Evolutionary conservation across 495 filamentous ascomycete species (phyloP).

Genomic region (Jackrogersella multiformis): DNA sequence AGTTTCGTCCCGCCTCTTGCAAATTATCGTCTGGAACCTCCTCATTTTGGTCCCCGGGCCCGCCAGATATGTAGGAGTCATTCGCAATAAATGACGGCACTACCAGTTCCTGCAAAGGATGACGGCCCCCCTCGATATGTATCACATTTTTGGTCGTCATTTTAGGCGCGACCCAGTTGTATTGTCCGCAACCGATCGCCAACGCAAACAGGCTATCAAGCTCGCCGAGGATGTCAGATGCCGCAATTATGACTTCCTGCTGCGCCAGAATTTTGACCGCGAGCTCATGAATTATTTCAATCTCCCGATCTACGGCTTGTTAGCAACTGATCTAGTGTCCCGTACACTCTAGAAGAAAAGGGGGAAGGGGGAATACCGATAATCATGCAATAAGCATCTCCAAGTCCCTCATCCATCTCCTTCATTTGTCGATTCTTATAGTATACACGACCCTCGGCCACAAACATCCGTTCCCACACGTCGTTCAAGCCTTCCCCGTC

Average conservation of each 20-base stretch:
- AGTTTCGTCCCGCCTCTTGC: constrained; percentile 20
- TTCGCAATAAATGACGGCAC: constrained; percentile 90
- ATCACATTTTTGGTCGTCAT: constrained; percentile 79
- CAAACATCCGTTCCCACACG: constrained; percentile 82
- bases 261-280: constrained; percentile 75
- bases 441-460: constrained; percentile 75
- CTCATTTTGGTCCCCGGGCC: constrained; percentile 44
- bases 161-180: constrained; percentile 74
- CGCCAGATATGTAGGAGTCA: constrained; percentile 75
- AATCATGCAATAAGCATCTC: constrained; percentile 85
- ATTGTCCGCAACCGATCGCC: constrained; percentile 77
- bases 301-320: constrained; percentile 76
- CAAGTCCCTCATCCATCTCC: constrained; percentile 82
- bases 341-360: not conserved
- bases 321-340: constrained; percentile 15
- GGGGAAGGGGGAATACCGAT: constrained; percentile 63
- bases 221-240: constrained; percentile 84
- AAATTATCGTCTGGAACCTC: constrained; percentile 16
- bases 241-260: constrained; percentile 69
- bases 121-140: constrained; percentile 81
- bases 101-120: constrained; percentile 88
- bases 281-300: constrained; percentile 85
- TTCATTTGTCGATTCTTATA: constrained; percentile 90
- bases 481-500: constrained; percentile 66
- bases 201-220: constrained; percentile 89